phyloP scores from a whole-genome alignment of 345 rosid genomes.

The Pelargonium nanum region DNA sequence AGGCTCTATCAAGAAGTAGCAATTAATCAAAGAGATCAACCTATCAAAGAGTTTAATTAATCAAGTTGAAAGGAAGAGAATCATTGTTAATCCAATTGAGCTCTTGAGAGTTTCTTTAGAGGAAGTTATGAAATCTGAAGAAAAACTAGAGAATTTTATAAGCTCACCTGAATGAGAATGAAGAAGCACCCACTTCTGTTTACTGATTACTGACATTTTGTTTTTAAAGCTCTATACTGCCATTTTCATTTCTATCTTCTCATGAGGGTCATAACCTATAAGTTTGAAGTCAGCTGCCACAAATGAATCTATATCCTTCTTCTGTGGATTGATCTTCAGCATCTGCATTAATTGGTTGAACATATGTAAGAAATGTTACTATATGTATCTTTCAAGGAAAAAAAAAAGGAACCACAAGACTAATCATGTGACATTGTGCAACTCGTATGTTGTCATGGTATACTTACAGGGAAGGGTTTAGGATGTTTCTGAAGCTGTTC shows the following conservation, averaged over 20 bases:
- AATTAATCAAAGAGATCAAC: no score
- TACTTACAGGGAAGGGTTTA: conserved; percentile 84
- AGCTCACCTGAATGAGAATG: no score
- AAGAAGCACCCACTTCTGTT: no score
- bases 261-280: conserved; percentile 29
- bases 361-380: background rate
- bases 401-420: background rate
- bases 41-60: no score
- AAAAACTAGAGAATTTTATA: no score
- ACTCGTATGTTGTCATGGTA: background rate
- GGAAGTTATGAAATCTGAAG: no score
- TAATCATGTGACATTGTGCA: background rate
- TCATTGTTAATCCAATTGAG: no score
- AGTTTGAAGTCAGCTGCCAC: conserved; percentile 26
- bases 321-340: conserved; percentile 32
- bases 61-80: no score
- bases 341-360: conserved; percentile 22
- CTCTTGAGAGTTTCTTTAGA: no score
- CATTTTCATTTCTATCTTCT: conserved; percentile 22
- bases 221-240: background rate
- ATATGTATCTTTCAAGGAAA: background rate
- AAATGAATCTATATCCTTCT: conserved; percentile 29
- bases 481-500: conserved; percentile 91
- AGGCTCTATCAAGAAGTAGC: no score
- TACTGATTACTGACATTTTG: no score